Evolutionary conservation across 768 basidiomycete species (phyloP), one percentile per base, ranked within the genome.

Genomic region (Nevesoporus exiguus): DNA sequence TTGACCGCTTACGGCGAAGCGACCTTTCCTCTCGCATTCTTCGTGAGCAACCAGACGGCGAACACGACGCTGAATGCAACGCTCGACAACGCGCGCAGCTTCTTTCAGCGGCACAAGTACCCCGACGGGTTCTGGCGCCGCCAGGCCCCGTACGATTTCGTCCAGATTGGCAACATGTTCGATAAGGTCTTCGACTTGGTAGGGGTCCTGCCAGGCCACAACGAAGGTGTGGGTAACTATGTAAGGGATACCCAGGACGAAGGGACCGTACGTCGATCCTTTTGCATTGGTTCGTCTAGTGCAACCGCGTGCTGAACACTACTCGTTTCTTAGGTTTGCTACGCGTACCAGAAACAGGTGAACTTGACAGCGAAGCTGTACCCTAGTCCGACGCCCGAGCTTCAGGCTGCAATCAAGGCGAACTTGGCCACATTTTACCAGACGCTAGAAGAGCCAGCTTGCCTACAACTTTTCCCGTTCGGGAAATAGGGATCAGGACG

Each of bases 11-110:
- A n/a, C n/a, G n/a, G n/a, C n/a, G n/a, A n/a, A n/a, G n/a, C n/a
- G n/a, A n/a, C n/a, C n/a, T n/a, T n/a, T n/a, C n/a, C n/a, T n/a
- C n/a, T n/a, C n/a, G n/a, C n/a, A n/a, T n/a, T n/a, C n/a, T n/a
- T n/a, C n/a, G n/a, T n/a, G n/a, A n/a, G 53, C 49, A 59, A 64
- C 42, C 64, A 63, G 27, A 65, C 58, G 7, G 49, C 7, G 29
- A 45, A 59, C 40, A 55, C 61, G 42, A 65, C 65, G 9, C 21
- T 54, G 3, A 57, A 56, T n/a, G 42, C n/a, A n/a, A n/a, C n/a
- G n/a, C n/a, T n/a, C n/a, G n/a, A n/a, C n/a, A n/a, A n/a, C n/a
- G n/a, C n/a, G n/a, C n/a, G n/a, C n/a, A n/a, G n/a, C n/a, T n/a
- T n/a, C n/a, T n/a, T n/a, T n/a, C n/a, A n/a, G n/a, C n/a, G n/a